Evolutionary conservation across 768 basidiomycete genomes (phyloP), one percentile per base, ranked within the genome.

Genomic region (Leccinum subgranulosum): DNA sequence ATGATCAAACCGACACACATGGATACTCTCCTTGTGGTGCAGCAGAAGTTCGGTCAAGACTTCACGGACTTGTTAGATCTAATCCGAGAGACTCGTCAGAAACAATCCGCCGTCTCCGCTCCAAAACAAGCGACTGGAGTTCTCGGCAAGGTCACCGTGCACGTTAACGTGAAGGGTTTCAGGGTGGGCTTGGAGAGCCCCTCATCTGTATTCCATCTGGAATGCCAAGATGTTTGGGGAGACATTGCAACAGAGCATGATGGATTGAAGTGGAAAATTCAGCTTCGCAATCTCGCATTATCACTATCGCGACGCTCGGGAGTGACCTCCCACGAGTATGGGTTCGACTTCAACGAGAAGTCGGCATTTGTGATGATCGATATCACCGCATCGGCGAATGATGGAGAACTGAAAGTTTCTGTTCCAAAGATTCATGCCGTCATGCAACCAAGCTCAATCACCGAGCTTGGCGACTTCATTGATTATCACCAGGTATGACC

Each of bases 381-480:
- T 66, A 78, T 91, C 65, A 79, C 82, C 43, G 74, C 81, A n/a
- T 64, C 69, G 6, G 66, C 62, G 21, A 76, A 78, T 50, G 66
- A 67, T 6, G 69, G 63, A 31, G 27, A 54, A n/a, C 49, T 91
- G 27, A 76, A 84, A 34, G 58, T 94, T 29, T 71, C 76, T 1
- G 73, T 95, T 23, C 84, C 82, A 8, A 91, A 88, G 70, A 84
- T 93, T 3, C 92, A 98, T 66, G 94, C 95, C 1, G 90, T 96
- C 33, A 87, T 97, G 88, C 94, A 94, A 69, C 88, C 95, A 10
- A 92, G 91, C 61, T 95, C 96, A 0, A 87, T 98, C 51, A 88
- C 88, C 21, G 91, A 96, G 68, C 76, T 98, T 8, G 91, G 88
- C 15, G 95, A 98, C 68, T 92, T 94, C 60, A 72, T 93, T 41